A percentile compares a stretch with the other conserved stretches of the same genome.
phyloP scores from a whole-genome alignment of 2,329 filamentous ascomycete genomes.

The Botrytis cinerea region DNA sequence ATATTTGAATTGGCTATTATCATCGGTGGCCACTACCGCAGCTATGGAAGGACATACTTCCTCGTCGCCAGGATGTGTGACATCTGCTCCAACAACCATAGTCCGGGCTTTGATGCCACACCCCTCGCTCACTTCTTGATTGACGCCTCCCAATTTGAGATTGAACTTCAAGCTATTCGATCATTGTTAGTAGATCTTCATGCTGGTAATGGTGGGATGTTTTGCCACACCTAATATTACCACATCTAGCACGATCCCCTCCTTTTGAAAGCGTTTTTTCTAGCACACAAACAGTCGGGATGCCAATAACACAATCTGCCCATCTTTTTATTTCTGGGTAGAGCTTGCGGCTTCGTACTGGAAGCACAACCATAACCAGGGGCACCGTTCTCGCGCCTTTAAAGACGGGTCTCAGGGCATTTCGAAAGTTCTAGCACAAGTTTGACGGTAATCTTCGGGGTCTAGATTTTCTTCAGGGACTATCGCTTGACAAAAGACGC shows the following conservation, averaged over 20 bases:
- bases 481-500: background rate
- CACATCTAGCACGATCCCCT: background rate
- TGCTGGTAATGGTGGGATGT: background rate
- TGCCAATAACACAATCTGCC: background rate
- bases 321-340: conserved; percentile 7
- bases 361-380: background rate
- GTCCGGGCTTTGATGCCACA: background rate
- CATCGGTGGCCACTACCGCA: background rate
- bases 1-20: background rate
- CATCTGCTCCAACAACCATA: conserved; percentile 4
- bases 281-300: background rate
- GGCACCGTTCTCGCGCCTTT: background rate
- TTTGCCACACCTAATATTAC: background rate
- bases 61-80: conserved; percentile 2
- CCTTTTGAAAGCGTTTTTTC: too few relatives aligned
- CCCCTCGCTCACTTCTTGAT: background rate
- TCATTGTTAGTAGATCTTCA: background rate
- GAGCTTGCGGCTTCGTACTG: background rate
- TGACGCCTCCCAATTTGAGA: background rate
- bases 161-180: conserved; percentile 4
- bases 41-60: conserved; percentile 3
- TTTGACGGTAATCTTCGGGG: background rate
- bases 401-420: background rate
- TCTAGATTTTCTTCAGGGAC: background rate
- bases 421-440: background rate